A percentile compares a stretch with the other conserved stretches of the same genome.
Conservation (phyloP, 2,329 filamentous ascomycete genomes). For the Penicillium brasilianum region DNA sequence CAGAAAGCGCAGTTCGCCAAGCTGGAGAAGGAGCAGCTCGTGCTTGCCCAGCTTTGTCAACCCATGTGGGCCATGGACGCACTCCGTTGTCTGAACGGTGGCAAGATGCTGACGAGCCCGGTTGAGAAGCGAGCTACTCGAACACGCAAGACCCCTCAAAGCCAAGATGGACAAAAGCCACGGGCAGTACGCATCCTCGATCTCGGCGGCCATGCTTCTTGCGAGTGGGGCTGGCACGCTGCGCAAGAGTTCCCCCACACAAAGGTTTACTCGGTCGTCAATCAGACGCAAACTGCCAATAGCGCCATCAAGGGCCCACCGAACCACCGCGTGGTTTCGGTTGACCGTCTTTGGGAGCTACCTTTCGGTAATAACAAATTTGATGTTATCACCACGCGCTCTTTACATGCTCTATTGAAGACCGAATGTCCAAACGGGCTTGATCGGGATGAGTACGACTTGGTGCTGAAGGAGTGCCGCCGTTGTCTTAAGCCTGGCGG, state of each 20-base stretch:
- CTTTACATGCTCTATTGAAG: constrained; percentile 83
- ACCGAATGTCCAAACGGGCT: constrained; percentile 66
- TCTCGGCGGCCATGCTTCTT: constrained; percentile 80
- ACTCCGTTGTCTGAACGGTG: constrained; percentile 64
- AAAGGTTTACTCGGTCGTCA: constrained; percentile 86
- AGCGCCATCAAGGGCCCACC: constrained; percentile 78
- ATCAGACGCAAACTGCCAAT: constrained; percentile 73
- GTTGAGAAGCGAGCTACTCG: constrained; percentile 45
- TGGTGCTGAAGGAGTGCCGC: constrained; percentile 82
- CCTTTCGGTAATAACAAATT: constrained; percentile 88
- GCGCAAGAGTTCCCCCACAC: constrained; percentile 83
- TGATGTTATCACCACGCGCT: constrained; percentile 87
- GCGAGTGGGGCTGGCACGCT: constrained; percentile 96
- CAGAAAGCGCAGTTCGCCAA: constrained; percentile 46
- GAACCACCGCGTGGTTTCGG: constrained; percentile 84
- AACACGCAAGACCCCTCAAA: constrained; percentile 32
- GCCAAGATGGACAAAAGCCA: constrained; percentile 28
- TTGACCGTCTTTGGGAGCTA: constrained; percentile 76
- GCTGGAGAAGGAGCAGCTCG: constrained; percentile 78
- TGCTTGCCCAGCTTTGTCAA: constrained; percentile 70
- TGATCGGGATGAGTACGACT: constrained; percentile 82
- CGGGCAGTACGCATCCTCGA: constrained; percentile 75
- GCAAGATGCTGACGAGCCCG: constrained; percentile 62
- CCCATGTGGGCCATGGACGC: constrained; percentile 68
- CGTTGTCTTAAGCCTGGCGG: constrained; percentile 92